These are phyloP conservation scores for Dalechampia spathulata DNA, from an alignment of 441 rosid genomes.

Conservation along the genomic window DNA sequence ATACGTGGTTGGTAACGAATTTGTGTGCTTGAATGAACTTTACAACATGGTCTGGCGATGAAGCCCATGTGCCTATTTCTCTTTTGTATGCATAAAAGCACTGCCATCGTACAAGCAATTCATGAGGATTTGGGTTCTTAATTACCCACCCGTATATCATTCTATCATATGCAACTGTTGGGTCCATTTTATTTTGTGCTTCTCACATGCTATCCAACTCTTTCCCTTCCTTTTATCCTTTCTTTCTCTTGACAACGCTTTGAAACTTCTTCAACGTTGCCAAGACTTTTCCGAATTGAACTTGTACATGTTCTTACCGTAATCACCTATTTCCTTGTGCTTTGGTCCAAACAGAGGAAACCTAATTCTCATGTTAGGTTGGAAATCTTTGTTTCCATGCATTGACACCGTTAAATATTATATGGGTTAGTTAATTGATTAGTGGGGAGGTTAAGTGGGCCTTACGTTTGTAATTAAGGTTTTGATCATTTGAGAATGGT, in stretches of 20 bases:
- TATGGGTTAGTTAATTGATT: too few relatives aligned
- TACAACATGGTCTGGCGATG: background rate
- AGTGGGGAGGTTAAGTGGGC: too few relatives aligned
- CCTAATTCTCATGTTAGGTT: constrained; percentile 10
- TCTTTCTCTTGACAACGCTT: too few relatives aligned
- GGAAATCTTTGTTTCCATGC: too few relatives aligned
- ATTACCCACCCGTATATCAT: background rate
- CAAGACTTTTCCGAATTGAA: background rate
- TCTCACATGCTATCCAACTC: constrained; percentile 4
- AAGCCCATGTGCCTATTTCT: constrained; percentile 3
- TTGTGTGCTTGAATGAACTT: background rate
- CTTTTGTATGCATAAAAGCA: too few relatives aligned
- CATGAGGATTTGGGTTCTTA: background rate
- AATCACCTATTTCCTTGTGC: background rate
- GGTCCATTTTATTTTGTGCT: constrained; percentile 5
- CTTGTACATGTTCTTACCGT: background rate
- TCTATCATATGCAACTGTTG: background rate
- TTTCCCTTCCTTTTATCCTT: too few relatives aligned
- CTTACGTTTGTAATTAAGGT: too few relatives aligned
- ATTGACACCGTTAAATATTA: too few relatives aligned
- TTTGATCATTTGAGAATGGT: too few relatives aligned
- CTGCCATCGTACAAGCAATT: background rate
- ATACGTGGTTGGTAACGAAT: background rate
- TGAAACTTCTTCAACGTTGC: background rate
- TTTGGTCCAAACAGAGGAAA: constrained; percentile 10